These are phyloP conservation scores for Metschnikowia orientalis DNA, from an alignment of 805 yeast species.

Conservation along the genomic window DNA sequence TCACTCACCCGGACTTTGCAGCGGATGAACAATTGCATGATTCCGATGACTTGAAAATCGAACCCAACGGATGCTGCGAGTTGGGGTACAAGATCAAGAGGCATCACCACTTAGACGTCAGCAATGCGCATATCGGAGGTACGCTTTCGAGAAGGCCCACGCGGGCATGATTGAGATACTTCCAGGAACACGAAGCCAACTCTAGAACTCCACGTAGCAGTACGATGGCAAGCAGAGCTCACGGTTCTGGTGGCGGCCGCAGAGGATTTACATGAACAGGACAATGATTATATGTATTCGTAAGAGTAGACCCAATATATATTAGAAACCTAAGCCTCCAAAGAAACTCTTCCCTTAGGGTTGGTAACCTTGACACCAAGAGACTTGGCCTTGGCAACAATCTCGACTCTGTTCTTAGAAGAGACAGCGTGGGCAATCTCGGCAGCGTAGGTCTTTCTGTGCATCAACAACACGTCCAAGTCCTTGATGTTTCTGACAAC, in stretches of 20 bases:
- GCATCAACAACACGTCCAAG: constrained; percentile 91
- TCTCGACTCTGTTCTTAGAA: constrained; percentile 95
- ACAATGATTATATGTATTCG: constrained; percentile 21
- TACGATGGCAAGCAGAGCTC: no score
- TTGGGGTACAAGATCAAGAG: constrained; percentile 40
- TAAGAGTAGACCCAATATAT: constrained; percentile 19
- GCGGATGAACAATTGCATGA: constrained; percentile 12
- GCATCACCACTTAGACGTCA: constrained; percentile 40
- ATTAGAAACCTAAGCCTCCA: constrained; percentile 74
- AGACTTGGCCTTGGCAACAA: constrained; percentile 95
- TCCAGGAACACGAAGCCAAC: no score
- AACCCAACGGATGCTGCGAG: constrained; percentile 32
- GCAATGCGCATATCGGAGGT: constrained; percentile 31
- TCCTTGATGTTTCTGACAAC: constrained; percentile 89
- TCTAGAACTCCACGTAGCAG: no score
- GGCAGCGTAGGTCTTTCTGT: constrained; percentile 98
- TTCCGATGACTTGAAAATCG: constrained; percentile 18
- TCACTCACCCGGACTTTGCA: constrained; percentile 5
- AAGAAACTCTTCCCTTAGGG: constrained; percentile 97
- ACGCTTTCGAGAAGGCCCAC: constrained; percentile 17
- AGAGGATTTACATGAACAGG: constrained; percentile 1
- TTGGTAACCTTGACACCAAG: constrained; percentile 98
- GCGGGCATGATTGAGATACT: constrained; percentile 1
- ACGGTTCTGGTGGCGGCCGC: no score
- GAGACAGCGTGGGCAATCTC: constrained; percentile 99